phyloP scores from a whole-genome alignment of 2,329 filamentous ascomycete species.

The Byssothecium circinans region DNA sequence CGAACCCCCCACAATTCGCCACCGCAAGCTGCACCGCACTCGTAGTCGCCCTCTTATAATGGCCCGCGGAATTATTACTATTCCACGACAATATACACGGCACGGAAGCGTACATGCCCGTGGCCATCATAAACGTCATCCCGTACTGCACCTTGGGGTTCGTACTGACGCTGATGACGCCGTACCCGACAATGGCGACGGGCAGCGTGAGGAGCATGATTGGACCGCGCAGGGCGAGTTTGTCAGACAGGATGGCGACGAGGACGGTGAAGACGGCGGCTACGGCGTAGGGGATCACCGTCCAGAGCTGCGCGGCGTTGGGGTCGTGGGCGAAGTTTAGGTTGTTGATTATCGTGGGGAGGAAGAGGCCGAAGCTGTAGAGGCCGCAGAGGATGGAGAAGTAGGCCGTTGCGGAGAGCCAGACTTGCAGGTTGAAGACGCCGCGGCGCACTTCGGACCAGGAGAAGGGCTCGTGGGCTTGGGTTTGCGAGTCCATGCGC shows the following conservation, averaged over 20 bases:
- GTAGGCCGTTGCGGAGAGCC: slow-evolving; percentile 65
- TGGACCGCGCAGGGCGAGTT: slow-evolving; percentile 60
- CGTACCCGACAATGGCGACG: slow-evolving; percentile 67
- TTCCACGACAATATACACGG: slow-evolving; percentile 67
- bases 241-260: slow-evolving; percentile 62
- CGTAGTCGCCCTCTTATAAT: slow-evolving; percentile 71
- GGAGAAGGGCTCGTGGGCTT: slow-evolving; percentile 52
- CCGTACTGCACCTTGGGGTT: slow-evolving; percentile 60
- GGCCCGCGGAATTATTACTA: slow-evolving; percentile 67
- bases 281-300: slow-evolving; percentile 65
- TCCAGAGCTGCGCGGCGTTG: slow-evolving; percentile 64
- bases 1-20: slow-evolving; percentile 68
- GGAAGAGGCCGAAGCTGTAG: slow-evolving; percentile 66
- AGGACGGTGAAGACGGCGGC: slow-evolving; percentile 57
- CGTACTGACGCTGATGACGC: slow-evolving; percentile 60
- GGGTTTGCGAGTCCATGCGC: slow-evolving; percentile 47
- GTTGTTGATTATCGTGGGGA: slow-evolving; percentile 67
- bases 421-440: slow-evolving; percentile 61
- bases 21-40: slow-evolving; percentile 66
- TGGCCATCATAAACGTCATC: slow-evolving; percentile 70
- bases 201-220: slow-evolving; percentile 66
- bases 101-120: slow-evolving; percentile 64
- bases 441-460: slow-evolving; percentile 67
- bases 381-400: slow-evolving; percentile 61
- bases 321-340: slow-evolving; percentile 57